Conservation (phyloP, 202 grass and related monocot species). For the Setaria viridis region DNA sequence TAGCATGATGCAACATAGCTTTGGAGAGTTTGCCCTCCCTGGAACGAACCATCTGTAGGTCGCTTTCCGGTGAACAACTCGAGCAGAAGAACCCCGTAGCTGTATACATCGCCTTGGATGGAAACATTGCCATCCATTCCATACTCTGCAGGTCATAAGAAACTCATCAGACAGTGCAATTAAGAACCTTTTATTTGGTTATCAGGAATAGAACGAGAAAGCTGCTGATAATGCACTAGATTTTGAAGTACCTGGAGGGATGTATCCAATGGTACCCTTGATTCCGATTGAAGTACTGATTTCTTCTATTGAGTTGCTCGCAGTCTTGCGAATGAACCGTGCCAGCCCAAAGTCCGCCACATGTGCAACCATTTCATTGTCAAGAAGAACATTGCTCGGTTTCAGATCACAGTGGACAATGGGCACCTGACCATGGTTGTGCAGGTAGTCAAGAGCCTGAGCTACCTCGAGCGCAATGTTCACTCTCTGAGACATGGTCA, state of each 20-base stretch:
- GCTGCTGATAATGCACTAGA: neutral
- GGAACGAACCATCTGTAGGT: conserved; percentile 34
- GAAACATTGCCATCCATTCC: conserved; percentile 42
- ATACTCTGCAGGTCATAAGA: conserved; percentile 49
- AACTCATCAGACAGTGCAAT: neutral
- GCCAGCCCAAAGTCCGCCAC: conserved; percentile 57
- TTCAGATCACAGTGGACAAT: conserved; percentile 67
- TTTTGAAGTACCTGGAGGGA: conserved; percentile 2
- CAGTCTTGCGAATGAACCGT: conserved; percentile 29
- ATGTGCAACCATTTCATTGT: conserved; percentile 49
- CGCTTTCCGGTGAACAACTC: conserved; percentile 60
- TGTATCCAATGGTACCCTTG: conserved; percentile 38
- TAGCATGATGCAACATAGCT: conserved; percentile 19
- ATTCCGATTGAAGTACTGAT: neutral
- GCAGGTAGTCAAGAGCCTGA: conserved; percentile 50
- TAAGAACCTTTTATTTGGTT: neutral
- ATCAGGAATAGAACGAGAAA: neutral
- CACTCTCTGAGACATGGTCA: conserved; percentile 34
- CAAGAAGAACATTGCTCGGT: conserved; percentile 62
- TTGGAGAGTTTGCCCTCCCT: conserved; percentile 26
- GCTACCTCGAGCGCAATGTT: conserved; percentile 43
- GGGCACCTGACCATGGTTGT: conserved; percentile 40
- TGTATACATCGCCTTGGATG: conserved; percentile 54
- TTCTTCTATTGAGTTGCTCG: neutral
- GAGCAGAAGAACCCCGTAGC: conserved; percentile 55